These are phyloP conservation scores for Polytrichum formosum DNA, from an alignment of 225 moss, liverwort and hornwort species.

Conservation along the genomic window DNA sequence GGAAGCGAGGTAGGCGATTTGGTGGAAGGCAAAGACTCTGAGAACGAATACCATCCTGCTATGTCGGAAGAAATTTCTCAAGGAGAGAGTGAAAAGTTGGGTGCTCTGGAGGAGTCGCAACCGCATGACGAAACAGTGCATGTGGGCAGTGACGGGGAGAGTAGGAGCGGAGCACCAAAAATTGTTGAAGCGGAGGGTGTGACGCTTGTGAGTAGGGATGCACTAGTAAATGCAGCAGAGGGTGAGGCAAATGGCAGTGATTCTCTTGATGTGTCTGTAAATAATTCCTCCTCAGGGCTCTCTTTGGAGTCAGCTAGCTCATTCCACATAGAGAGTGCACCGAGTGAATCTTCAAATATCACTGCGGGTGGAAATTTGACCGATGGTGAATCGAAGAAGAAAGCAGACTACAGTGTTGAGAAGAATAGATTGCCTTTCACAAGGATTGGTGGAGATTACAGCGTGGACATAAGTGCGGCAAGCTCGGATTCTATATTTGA, in stretches of 20 bases:
- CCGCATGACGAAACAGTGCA: neutral
- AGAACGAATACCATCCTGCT: conserved; percentile 2
- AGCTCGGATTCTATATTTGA: conserved; percentile 8
- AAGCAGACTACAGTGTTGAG: neutral
- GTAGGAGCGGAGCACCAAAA: neutral
- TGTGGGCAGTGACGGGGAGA: neutral
- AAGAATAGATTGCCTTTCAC: neutral
- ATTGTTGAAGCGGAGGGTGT: neutral
- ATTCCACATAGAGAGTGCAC: neutral
- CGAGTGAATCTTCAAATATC: neutral
- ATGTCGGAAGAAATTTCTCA: neutral
- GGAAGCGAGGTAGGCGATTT: neutral
- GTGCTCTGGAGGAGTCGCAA: neutral
- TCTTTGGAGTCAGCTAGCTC: neutral
- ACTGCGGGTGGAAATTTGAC: neutral
- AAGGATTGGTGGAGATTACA: neutral
- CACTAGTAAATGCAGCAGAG: neutral
- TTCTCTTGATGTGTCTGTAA: neutral
- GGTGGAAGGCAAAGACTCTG: neutral
- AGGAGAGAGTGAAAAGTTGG: neutral
- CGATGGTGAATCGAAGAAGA: neutral
- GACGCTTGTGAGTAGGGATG: neutral
- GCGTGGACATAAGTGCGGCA: neutral
- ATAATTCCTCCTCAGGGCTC: neutral
- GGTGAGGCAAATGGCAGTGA: neutral